A percentile compares a stretch with the other conserved stretches of the same genome.
These are phyloP conservation scores for Roridomyces roridus DNA, from an alignment of 768 basidiomycete species.

Conservation along the genomic window DNA sequence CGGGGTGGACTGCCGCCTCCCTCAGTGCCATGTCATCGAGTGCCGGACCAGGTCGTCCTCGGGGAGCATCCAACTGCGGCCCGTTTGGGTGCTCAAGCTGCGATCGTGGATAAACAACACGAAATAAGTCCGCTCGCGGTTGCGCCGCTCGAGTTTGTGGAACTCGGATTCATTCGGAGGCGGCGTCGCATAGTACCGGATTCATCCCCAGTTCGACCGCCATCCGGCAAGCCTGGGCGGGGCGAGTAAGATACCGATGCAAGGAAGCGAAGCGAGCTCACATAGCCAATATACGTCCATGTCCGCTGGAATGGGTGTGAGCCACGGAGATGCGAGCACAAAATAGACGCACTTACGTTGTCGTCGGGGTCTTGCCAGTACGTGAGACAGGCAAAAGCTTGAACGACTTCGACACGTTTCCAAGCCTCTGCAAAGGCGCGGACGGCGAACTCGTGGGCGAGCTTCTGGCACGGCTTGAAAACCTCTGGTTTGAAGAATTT, in stretches of 20 bases:
- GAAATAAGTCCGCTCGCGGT: conserved; percentile 85
- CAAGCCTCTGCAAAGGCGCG: conserved; percentile 80
- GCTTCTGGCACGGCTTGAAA: conserved; percentile 70
- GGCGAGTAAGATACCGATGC: conserved; percentile 7
- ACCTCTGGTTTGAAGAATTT: conserved; percentile 80
- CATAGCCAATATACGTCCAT: conserved; percentile 89
- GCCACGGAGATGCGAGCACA: conserved; percentile 19
- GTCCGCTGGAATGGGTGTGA: conserved; percentile 58
- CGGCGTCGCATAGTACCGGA: conserved; percentile 62
- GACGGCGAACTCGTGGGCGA: conserved; percentile 77
- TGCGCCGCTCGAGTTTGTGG: conserved; percentile 77
- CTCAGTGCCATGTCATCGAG: conserved; percentile 74
- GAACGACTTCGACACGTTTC: conserved; percentile 86
- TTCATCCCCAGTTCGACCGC: conserved; percentile 85
- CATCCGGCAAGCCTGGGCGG: conserved; percentile 81
- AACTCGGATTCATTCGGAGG: conserved; percentile 66
- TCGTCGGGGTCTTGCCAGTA: conserved; percentile 93
- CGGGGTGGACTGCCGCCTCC: conserved; percentile 58
- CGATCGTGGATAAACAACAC: conserved; percentile 89
- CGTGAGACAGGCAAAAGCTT: conserved; percentile 87
- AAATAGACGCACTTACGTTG: conserved; percentile 53
- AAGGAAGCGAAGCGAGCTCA: conserved; percentile 41
- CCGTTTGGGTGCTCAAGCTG: conserved; percentile 85
- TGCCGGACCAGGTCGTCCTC: conserved; percentile 83
- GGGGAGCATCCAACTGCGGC: conserved; percentile 87